These are phyloP conservation scores for Paragyromitra xinjiangensis DNA, from an alignment of 495 filamentous ascomycete genomes.

Conservation along the genomic window DNA sequence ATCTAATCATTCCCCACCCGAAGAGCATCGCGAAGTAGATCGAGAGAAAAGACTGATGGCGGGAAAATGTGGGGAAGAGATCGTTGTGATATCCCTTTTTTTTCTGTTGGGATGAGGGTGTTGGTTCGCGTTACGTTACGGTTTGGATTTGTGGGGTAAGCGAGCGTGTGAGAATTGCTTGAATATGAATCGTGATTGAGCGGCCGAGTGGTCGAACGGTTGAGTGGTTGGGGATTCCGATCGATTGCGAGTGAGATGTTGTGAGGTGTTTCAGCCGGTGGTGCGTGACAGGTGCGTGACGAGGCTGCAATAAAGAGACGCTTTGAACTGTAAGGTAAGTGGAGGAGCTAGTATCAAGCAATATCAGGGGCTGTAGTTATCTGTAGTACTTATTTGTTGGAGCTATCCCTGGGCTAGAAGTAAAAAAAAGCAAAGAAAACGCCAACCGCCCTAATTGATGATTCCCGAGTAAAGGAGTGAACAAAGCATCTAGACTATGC, in stretches of 20 bases:
- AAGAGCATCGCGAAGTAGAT: conserved; percentile 28
- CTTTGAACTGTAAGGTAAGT: not conserved
- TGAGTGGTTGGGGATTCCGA: not conserved
- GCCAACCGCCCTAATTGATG: not conserved
- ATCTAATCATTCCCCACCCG: conserved; percentile 8
- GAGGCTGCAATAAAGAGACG: not conserved
- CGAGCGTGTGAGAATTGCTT: conserved; percentile 19
- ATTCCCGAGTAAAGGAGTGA: not conserved
- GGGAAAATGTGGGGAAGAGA: conserved; percentile 6
- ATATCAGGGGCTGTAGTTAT: not conserved
- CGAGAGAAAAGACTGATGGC: conserved; percentile 8
- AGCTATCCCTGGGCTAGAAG: not conserved
- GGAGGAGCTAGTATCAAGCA: not conserved
- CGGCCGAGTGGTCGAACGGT: not conserved
- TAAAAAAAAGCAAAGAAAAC: not conserved
- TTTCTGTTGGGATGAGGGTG: conserved; percentile 9
- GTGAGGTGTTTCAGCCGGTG: not conserved
- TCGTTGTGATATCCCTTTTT: conserved; percentile 32
- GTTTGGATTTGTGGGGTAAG: conserved; percentile 29
- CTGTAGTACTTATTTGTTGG: not conserved
- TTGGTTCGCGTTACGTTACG: not conserved
- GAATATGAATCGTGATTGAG: conserved; percentile 11
- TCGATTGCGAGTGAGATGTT: conserved; percentile 34
- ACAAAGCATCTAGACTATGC: not conserved
- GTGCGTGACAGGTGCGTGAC: not conserved